Conservation (phyloP, 2,329 filamentous ascomycete genomes). For the Leptographium lundbergii region DNA sequence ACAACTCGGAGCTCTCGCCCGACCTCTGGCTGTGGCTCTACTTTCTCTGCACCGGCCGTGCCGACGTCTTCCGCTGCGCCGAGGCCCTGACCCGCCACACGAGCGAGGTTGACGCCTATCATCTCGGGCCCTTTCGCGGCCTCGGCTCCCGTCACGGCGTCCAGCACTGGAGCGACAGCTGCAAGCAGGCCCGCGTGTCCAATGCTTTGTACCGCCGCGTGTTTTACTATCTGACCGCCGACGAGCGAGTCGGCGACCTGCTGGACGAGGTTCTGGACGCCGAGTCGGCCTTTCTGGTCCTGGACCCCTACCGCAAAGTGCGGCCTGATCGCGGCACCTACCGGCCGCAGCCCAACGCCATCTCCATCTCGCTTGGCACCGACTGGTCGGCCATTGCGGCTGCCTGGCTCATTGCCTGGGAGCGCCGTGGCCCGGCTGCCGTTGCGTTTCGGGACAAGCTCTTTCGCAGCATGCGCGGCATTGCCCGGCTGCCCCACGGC, state of each 20-base stretch:
- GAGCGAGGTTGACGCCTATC: slow-evolving; percentile 50
- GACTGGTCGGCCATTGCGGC: slow-evolving; percentile 46
- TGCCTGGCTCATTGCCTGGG: slow-evolving; percentile 48
- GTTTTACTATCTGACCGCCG: slow-evolving; percentile 40
- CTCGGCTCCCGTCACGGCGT: slow-evolving; percentile 51
- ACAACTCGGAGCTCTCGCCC: slow-evolving; percentile 50
- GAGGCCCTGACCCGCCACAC: slow-evolving; percentile 47
- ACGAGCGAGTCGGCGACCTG: slow-evolving; percentile 43
- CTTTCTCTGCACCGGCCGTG: slow-evolving; percentile 45
- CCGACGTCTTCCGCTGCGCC: slow-evolving; percentile 45
- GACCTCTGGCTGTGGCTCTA: slow-evolving; percentile 52
- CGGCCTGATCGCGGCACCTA: slow-evolving; percentile 37
- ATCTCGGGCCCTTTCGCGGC: slow-evolving; percentile 43
- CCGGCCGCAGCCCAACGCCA: slow-evolving; percentile 20
- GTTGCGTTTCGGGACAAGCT: slow-evolving; percentile 40
- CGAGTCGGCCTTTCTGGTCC: slow-evolving; percentile 35
- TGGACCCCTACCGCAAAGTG: slow-evolving; percentile 48
- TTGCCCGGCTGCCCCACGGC: slow-evolving; percentile 41
- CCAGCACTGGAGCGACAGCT: slow-evolving; percentile 47
- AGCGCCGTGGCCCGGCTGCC: slow-evolving; percentile 39
- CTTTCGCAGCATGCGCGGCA: slow-evolving; percentile 33
- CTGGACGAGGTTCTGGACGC: slow-evolving; percentile 37
- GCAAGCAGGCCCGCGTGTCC: slow-evolving; percentile 50
- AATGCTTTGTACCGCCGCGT: slow-evolving; percentile 43
- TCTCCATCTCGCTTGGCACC: slow-evolving; percentile 38